Evolutionary conservation across 2,329 filamentous ascomycete species (phyloP), one percentile per base, ranked within the genome.

Genomic region (Trichoderma atroviride): DNA sequence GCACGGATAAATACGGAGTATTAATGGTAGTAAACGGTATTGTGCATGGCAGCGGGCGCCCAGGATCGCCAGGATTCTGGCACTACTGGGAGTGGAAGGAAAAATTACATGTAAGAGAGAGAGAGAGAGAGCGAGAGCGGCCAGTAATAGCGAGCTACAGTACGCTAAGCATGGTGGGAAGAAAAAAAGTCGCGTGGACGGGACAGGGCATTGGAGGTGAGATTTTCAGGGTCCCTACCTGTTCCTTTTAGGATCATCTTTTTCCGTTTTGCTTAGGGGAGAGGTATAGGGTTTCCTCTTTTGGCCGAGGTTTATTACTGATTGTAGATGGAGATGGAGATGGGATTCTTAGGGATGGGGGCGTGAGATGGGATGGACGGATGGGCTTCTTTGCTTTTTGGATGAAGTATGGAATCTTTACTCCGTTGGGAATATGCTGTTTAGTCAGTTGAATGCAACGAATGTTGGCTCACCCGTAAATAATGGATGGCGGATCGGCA

Each of bases 171-270:
- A 40, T 40, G 37, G 5, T 3, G 19, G 37, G n/a, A n/a, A n/a
- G 7, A 6, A 6, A 43, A 19, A 43, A 11, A 11, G 52, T 27
- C 52, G 52, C 35, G 35, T 65, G 27, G 22, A 29, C 16, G 61
- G 33, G 33, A 35, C 33, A 35, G 33, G 37, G 6, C 33, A 16
- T 31, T 29, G 50, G 50, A 65, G 52, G 62, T 66, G 62, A 66
- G 62, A 57, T 66, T 66, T 66, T 66, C 62, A 66, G 62, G 62
- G 62, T 66, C 62, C 37, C 16, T 35, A 37, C 19, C 22, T 35
- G 9, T 58, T 35, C 19, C 19, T 37, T 37, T 14, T 11, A 31
- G 35, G 33, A 31, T 22, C n/a, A 11, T 37, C 19, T 24, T 27
- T 6, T 31, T 55, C 5, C 50, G 31, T 31, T 47, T 40, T 43